Evolutionary conservation across 331 rosid genomes (phyloP).

Genomic region (Quercus tomentella): DNA sequence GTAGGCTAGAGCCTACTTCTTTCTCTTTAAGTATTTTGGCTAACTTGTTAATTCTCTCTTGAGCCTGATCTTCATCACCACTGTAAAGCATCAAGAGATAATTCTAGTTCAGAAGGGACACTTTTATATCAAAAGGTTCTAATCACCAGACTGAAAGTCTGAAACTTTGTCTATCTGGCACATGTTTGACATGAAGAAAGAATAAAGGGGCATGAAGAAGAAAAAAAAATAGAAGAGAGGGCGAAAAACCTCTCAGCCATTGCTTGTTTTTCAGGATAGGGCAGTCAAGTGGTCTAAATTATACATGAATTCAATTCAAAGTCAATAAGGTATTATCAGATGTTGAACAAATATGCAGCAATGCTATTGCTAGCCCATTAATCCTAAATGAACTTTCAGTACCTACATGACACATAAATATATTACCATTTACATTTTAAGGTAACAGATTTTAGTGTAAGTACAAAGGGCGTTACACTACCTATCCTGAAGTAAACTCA

Average conservation of each 20-base stretch:
- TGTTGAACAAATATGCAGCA: neutral
- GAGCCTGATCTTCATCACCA: constrained; percentile 99
- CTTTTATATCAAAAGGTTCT: constrained; percentile 1
- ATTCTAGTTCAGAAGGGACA: constrained; percentile 25
- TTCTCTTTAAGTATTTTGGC: constrained; percentile 92
- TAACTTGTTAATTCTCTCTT: constrained; percentile 88
- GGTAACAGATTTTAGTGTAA: neutral
- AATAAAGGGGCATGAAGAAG: neutral
- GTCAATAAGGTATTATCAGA: neutral
- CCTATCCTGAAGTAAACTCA: constrained; percentile 99
- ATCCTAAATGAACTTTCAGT: neutral
- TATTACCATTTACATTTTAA: neutral
- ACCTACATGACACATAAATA: neutral
- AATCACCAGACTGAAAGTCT: constrained; percentile 12
- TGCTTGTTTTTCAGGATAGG: neutral
- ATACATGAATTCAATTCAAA: neutral
- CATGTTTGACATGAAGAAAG: neutral
- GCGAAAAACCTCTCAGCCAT: neutral
- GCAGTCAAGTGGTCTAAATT: neutral
- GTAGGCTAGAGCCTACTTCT: constrained; percentile 73
- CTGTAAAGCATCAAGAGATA: constrained; percentile 47
- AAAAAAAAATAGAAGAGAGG: neutral
- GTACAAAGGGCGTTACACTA: constrained; percentile 21
- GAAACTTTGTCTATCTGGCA: constrained; percentile 9
- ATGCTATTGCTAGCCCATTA: constrained; percentile 2